Evolutionary conservation across 192 early-diverging fungal species (phyloP).

Genomic region (Umbelopsis ramanniana): DNA sequence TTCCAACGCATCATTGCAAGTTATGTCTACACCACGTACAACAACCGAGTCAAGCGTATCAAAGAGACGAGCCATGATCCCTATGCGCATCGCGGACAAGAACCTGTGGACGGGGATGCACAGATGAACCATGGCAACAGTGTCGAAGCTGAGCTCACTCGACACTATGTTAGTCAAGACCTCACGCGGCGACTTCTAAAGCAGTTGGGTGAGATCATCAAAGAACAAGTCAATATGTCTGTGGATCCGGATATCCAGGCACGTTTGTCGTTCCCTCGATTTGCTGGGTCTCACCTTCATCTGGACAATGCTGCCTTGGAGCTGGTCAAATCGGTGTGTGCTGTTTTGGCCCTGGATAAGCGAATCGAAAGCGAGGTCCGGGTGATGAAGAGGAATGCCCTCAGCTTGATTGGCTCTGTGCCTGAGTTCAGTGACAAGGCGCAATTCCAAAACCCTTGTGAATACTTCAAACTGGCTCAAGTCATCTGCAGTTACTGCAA

Average conservation of each 20-base stretch:
- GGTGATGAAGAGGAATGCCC: conserved; percentile 77
- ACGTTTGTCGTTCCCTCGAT: conserved; percentile 44
- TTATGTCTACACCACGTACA: conserved; percentile 68
- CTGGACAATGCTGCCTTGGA: conserved; percentile 81
- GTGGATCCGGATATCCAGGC: conserved; percentile 9
- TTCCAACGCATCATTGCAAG: conserved; percentile 75
- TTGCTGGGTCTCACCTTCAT: conserved; percentile 68
- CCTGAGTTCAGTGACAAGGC: conserved; percentile 86
- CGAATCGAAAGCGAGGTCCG: conserved; percentile 79
- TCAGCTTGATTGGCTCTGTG: conserved; percentile 66
- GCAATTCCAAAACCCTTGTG: conserved; percentile 83
- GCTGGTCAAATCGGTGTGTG: conserved; percentile 77
- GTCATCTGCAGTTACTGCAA: conserved; percentile 91
- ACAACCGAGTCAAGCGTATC: conserved; percentile 48
- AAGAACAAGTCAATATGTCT: conserved; percentile 28
- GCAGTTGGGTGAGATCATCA: conserved; percentile 63
- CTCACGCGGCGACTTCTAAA: conserved; percentile 70
- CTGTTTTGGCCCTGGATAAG: conserved; percentile 79
- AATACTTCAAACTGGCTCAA: conserved; percentile 73
- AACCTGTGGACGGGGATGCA: neutral
- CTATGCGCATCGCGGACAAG: neutral
- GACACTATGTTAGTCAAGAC: conserved; percentile 55
- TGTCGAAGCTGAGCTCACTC: conserved; percentile 46
- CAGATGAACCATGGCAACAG: neutral
- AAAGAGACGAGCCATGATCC: conserved; percentile 9